phyloP scores from a whole-genome alignment of 371 early-diverging fungal genomes.

The Syncephalastrum contaminatum region DNA sequence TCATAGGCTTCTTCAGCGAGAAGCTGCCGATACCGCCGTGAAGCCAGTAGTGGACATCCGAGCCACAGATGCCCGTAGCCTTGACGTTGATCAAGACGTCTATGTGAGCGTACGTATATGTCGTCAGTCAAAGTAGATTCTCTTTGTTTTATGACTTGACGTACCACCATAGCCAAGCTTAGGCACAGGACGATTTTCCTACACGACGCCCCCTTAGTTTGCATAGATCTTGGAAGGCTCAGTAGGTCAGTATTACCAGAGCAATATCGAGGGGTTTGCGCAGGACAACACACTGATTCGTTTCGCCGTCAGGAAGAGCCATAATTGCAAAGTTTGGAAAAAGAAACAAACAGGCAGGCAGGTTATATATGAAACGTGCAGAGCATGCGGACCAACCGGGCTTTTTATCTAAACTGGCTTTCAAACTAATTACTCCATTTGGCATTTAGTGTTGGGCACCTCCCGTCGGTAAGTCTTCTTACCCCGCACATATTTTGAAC shows the following conservation, averaged over 20 bases:
- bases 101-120: slow-evolving; percentile 4
- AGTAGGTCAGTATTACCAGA: slow-evolving; percentile 13
- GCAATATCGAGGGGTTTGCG: slow-evolving; percentile 25
- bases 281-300: slow-evolving; percentile 24
- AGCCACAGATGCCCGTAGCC: slow-evolving; percentile 52
- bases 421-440: too few species aligned
- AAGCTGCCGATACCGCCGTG: slow-evolving; percentile 51
- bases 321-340: slow-evolving; percentile 4
- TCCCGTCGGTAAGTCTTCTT: too few species aligned
- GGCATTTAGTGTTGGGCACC: too few species aligned
- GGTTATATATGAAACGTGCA: too few species aligned
- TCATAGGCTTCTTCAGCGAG: slow-evolving; percentile 49
- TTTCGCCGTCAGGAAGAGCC: slow-evolving; percentile 18
- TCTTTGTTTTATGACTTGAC: neutral
- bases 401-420: too few species aligned
- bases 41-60: slow-evolving; percentile 53
- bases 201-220: neutral
- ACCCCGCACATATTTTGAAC: too few species aligned
- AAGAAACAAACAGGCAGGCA: neutral
- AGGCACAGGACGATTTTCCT: slow-evolving; percentile 35
- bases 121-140: neutral
- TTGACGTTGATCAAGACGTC: slow-evolving; percentile 50
- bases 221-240: neutral
- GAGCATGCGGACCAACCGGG: too few species aligned
- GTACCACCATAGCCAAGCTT: slow-evolving; percentile 24